A percentile compares a stretch with the other conserved stretches of the same genome.
Conservation (phyloP, 2,329 filamentous ascomycete genomes). For the Exophiala calicioides region DNA sequence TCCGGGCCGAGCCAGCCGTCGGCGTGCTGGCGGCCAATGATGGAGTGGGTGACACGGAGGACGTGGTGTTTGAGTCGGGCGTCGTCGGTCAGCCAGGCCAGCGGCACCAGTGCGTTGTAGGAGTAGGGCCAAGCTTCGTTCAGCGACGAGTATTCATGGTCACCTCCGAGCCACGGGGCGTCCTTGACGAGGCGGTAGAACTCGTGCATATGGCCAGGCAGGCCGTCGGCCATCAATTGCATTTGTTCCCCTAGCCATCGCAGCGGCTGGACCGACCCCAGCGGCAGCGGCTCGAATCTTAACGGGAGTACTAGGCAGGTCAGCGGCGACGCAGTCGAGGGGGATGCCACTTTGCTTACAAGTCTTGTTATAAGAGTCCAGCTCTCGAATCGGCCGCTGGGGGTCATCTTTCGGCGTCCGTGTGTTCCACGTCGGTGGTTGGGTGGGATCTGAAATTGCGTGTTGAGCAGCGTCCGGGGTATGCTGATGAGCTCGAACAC, state of each 20-base stretch:
- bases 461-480: conserved; percentile 1
- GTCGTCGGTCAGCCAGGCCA: conserved; percentile 55
- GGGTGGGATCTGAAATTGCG: neutral
- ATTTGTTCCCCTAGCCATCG: conserved; percentile 58
- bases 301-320: conserved; percentile 36
- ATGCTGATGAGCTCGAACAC: neutral
- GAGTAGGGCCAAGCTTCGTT: conserved; percentile 61
- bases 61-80: conserved; percentile 53
- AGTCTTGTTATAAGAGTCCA: conserved; percentile 18
- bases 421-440: conserved; percentile 9
- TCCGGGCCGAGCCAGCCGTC: conserved; percentile 64
- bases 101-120: conserved; percentile 60
- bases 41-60: conserved; percentile 46
- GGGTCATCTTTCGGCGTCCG: conserved; percentile 18
- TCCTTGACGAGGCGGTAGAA: conserved; percentile 59
- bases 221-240: conserved; percentile 50
- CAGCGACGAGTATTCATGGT: conserved; percentile 53
- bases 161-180: conserved; percentile 55
- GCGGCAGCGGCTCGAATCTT: conserved; percentile 44
- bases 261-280: conserved; percentile 52
- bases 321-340: neutral
- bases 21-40: conserved; percentile 49
- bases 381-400: conserved; percentile 7
- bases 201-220: conserved; percentile 56
- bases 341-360: conserved; percentile 7